Conservation (phyloP, 805 yeast genomes). For the Sugiyamaella boreocaroliniensis region DNA sequence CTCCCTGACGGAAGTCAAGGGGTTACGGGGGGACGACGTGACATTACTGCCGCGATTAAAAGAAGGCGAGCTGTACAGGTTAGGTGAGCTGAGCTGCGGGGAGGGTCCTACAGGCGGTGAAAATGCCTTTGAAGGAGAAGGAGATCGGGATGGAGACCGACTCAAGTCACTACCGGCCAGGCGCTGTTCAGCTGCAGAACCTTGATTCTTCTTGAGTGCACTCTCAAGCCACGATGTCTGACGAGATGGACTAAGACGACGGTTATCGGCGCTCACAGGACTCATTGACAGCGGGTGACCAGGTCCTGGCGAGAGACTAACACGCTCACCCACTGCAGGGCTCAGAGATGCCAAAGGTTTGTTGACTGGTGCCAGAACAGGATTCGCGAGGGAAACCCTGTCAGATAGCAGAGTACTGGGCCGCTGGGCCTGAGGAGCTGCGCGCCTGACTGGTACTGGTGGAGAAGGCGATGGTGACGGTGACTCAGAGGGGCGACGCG, state of each 20-base stretch:
- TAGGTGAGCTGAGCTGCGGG: not conserved
- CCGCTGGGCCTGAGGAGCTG: not conserved
- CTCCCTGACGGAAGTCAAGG: not conserved
- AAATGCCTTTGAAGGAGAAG: slow-evolving; percentile 11
- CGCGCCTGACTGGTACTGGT: not conserved
- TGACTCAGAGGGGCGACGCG: not conserved
- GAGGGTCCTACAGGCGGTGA: not conserved
- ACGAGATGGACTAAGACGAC: slow-evolving; percentile 23
- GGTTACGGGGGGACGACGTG: not conserved
- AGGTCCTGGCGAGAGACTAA: slow-evolving; percentile 3
- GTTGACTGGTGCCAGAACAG: not conserved
- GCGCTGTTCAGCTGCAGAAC: not conserved
- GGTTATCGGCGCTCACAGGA: not conserved
- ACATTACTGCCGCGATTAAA: not conserved
- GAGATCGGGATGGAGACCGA: slow-evolving; percentile 5
- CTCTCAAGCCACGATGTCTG: slow-evolving; percentile 28
- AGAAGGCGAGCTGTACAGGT: not conserved
- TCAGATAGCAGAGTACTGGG: not conserved
- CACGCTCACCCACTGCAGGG: not conserved
- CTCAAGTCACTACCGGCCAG: not conserved
- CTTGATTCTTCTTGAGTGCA: slow-evolving; percentile 21
- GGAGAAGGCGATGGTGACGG: not conserved
- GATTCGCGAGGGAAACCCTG: not conserved
- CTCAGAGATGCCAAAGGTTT: not conserved
- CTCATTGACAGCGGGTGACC: not conserved